These are phyloP conservation scores for Colletotrichum caudatum DNA, from an alignment of 2,329 filamentous ascomycete species.

Conservation along the genomic window DNA sequence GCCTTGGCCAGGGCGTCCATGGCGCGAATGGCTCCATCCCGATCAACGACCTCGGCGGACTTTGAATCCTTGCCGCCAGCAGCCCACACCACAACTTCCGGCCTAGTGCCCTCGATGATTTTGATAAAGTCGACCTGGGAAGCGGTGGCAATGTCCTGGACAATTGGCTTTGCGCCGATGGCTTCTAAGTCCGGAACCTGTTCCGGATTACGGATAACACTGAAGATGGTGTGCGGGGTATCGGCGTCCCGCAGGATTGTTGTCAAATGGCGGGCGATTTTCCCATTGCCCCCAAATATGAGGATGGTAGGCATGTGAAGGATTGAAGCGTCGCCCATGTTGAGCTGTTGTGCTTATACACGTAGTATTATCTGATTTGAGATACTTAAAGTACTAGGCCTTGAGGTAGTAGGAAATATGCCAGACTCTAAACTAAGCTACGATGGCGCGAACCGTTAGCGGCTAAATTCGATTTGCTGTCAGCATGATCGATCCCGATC, in stretches of 20 bases:
- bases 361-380: too few species aligned
- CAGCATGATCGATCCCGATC: slow-evolving; percentile 29
- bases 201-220: slow-evolving; percentile 47
- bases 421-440: too few species aligned
- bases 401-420: too few species aligned
- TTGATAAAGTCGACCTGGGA: slow-evolving; percentile 52
- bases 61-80: slow-evolving; percentile 51
- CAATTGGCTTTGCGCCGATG: slow-evolving; percentile 56
- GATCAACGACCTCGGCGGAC: slow-evolving; percentile 58
- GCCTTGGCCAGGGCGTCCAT: slow-evolving; percentile 59
- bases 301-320: slow-evolving; percentile 44
- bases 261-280: slow-evolving; percentile 45
- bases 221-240: slow-evolving; percentile 44
- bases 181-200: slow-evolving; percentile 52
- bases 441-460: background rate
- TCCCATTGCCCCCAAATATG: slow-evolving; percentile 47
- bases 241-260: slow-evolving; percentile 38
- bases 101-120: slow-evolving; percentile 50
- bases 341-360: background rate
- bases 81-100: slow-evolving; percentile 51
- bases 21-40: slow-evolving; percentile 58
- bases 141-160: slow-evolving; percentile 56
- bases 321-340: slow-evolving; percentile 42
- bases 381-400: too few species aligned
- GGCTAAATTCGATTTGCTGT: slow-evolving; percentile 17